Evolutionary conservation across 192 early-diverging fungal species (phyloP), one percentile per base, ranked within the genome.

Genomic region (Coemansia asiatica): DNA sequence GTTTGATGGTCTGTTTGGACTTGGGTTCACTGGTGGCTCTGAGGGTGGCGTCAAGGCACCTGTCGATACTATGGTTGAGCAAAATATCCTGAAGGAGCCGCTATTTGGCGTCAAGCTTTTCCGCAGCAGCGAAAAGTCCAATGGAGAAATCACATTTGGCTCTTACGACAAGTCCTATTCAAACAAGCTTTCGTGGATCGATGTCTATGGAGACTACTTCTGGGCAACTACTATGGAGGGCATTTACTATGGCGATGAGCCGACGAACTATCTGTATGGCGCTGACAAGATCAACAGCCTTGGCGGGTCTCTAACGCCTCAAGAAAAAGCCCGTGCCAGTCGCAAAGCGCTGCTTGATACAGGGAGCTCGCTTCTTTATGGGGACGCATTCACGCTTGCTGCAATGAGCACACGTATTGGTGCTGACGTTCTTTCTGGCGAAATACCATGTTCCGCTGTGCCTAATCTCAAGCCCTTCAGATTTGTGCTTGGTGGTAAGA

Each of bases 151-250:
- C 31, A 81, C 87, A 6, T 87, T 87, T 48, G 84, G 80, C 26
- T 65, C 74, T 1, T 83, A 85, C 61, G 72, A 68, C 61, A 75
- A 54, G 22, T 71, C 65, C 22, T 87, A 81, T 64, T 51, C 61
- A 21, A 75, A 70, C n/a, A 78, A 86, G 23, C 64, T 88, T 27
- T 13, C 62, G 0, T 88, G 83, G 64, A 56, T 87, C 40, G 74
- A 78, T 7, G 71, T 86, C 9, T 87, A 84, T 12, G 72, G 75
- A 9, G 47, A 83, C 49, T 76, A 77, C 27, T 89, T 87, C 66
- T 90, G 90, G 88, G 71, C 78, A 16, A 68, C 79, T 1, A 75
- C 68, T 0, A 74, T 84, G 71, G 72, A 84, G 61, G 79, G 72
- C 19, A 78, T 82, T 16, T 77, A 71, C 12, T 77, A 77, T 51